Base-by-base conservation (phyloP, 192 early-diverging fungal species). In the Podila minutissima region DNA sequence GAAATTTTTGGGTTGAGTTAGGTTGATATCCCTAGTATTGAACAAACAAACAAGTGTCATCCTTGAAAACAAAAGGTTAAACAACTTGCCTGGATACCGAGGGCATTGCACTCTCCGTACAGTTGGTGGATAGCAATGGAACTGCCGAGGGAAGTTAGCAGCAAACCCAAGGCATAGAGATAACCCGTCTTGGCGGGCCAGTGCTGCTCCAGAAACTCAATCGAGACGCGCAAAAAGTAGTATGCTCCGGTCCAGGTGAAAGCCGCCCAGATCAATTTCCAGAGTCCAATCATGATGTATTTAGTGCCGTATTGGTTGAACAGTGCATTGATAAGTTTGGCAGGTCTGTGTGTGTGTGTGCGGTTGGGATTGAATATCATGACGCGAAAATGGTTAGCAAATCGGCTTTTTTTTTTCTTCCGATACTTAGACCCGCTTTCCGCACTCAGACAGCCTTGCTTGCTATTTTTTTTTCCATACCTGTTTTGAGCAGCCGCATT, bases 181-280 rank as follows among this genome's bases (percentile, higher is more conserved):
- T 90, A 81, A n/a, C 89, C 89, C 22, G 79, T 78, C 22, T 59
- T 41, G 12, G 33, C 19, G 2, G 86, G 58, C 38, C 58, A 28
- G 33, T 64, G 26, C 24, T 68, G 41, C 55, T 88, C 83, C 46
- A 64, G 51, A 69, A 70, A 86, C 26, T 58, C 59, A 13, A 91
- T 59, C 5, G 84, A 65, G 20, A 65, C 71, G 29, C 82, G 83
- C 15, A 91, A 72, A 35, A 89, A 83, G 59, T 67, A 86, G 64
- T 85, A 92, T 9, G 76, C 70, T 20, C 88, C 86, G 3, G 88
- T 37, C 87, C 89, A 91, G 2, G 83, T 91, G 38, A 89, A 93
- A 4, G 70, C 70, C 10, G 72, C 85, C 89, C 91, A 92, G 11
- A 86, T 28, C 17, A 88, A 62, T 66, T 89, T 90, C 89, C 90